These are phyloP conservation scores for Euphrasia confusa DNA, from an alignment of 257 asterid species.

Conservation along the genomic window DNA sequence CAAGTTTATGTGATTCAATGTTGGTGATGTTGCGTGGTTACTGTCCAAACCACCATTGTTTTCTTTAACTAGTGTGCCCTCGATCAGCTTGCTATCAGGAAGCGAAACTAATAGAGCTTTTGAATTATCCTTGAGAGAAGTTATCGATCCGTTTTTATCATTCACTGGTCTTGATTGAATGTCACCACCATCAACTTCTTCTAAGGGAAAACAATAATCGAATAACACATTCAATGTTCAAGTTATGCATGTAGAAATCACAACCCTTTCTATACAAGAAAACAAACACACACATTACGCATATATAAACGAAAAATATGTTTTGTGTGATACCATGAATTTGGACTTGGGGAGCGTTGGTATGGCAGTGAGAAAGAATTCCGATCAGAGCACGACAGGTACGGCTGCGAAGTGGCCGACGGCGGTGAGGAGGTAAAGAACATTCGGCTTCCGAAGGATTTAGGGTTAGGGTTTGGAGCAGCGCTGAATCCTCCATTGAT, in stretches of 20 bases:
- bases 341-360: constrained; percentile 20
- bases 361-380: constrained; percentile 40
- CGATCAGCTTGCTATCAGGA: constrained; percentile 21
- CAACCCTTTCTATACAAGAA: constrained; percentile 3
- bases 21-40: constrained; percentile 24
- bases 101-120: constrained; percentile 24
- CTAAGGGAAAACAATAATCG: constrained; percentile 20
- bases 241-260: constrained; percentile 1
- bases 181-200: constrained; percentile 27
- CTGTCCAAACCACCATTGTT: constrained; percentile 19
- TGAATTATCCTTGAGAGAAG: constrained; percentile 23
- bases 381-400: constrained; percentile 40
- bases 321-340: constrained; percentile 36
- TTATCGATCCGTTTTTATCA: constrained; percentile 21
- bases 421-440: constrained; percentile 37
- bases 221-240: constrained; percentile 4
- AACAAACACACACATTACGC: not conserved
- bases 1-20: constrained; percentile 20
- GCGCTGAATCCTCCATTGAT: constrained; percentile 38
- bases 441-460: constrained; percentile 27
- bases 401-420: constrained; percentile 62
- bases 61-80: constrained; percentile 30
- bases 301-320: not conserved
- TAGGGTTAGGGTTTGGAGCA: constrained; percentile 27
- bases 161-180: constrained; percentile 27